Percentiles rank a stretch among this genome's conserved stretches.
These are phyloP conservation scores for Chrysosporium queenslandicum DNA, from an alignment of 2,329 filamentous ascomycete species.

Conservation along the genomic window DNA sequence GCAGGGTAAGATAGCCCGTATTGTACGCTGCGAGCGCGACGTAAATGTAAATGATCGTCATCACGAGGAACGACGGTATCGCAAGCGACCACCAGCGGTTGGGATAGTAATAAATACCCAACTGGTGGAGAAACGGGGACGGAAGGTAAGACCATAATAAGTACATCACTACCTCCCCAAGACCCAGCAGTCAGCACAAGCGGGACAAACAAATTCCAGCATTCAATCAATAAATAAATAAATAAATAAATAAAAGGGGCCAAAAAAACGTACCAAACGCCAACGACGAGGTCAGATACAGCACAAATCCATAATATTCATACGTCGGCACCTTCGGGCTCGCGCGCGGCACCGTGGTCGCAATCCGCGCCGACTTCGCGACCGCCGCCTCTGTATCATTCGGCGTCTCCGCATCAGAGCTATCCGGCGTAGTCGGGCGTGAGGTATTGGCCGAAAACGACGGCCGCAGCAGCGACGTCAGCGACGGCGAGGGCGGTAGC, in stretches of 20 bases:
- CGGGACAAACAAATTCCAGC: background rate
- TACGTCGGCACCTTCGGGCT: slow-evolving; percentile 95
- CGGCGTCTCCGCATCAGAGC: slow-evolving; percentile 68
- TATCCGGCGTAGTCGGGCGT: slow-evolving; percentile 85
- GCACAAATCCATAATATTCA: slow-evolving; percentile 97
- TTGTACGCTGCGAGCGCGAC: slow-evolving; percentile 87
- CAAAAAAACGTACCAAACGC: slow-evolving; percentile 55
- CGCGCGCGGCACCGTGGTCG: slow-evolving; percentile 64
- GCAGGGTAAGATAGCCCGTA: slow-evolving; percentile 73
- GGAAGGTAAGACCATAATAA: slow-evolving; percentile 82
- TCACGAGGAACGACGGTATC: slow-evolving; percentile 80
- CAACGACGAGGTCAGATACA: slow-evolving; percentile 80
- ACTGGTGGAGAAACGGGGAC: slow-evolving; percentile 77
- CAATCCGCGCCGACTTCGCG: slow-evolving; percentile 49
- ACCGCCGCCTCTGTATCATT: slow-evolving; percentile 52
- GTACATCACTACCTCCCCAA: slow-evolving; percentile 46
- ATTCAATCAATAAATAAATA: too few species aligned
- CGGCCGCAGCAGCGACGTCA: slow-evolving; percentile 79
- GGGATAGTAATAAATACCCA: slow-evolving; percentile 94
- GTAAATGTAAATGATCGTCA: slow-evolving; percentile 84
- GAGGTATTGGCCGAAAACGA: slow-evolving; percentile 59
- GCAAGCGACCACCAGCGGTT: slow-evolving; percentile 97
- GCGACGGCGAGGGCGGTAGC: slow-evolving; percentile 78
- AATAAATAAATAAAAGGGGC: background rate
- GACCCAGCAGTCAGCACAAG: background rate